Evolutionary conservation across 306 rosid genomes (phyloP).

Genomic region (Lathyrus oleraceus): DNA sequence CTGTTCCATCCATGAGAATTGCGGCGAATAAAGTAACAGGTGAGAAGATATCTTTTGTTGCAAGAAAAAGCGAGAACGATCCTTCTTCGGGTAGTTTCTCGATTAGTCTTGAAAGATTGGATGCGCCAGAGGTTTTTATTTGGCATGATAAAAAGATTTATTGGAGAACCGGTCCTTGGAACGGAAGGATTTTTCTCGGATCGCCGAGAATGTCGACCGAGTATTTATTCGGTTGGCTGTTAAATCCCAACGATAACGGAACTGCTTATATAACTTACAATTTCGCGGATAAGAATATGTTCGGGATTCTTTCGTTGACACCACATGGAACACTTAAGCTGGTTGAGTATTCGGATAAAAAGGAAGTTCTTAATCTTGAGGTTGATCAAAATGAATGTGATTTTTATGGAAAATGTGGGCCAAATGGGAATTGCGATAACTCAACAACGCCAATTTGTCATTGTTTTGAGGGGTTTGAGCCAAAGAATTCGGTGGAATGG

Average conservation of each 20-base stretch:
- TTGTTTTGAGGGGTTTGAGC: conserved; percentile 49
- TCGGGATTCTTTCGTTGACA: conserved; percentile 7
- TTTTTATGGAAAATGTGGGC: conserved; percentile 37
- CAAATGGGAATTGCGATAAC: conserved; percentile 37
- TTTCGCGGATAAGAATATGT: background rate
- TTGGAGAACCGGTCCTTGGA: conserved; percentile 59
- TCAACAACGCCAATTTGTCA: conserved; percentile 32
- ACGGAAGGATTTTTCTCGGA: conserved; percentile 43
- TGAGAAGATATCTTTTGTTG: conserved; percentile 23
- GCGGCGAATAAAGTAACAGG: conserved; percentile 5
- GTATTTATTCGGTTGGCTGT: conserved; percentile 35
- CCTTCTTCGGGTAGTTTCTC: conserved; percentile 35
- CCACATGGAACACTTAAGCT: conserved; percentile 23
- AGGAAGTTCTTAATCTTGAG: background rate
- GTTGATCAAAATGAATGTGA: conserved; percentile 34
- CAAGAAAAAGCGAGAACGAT: conserved; percentile 37
- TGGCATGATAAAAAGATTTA: conserved; percentile 31
- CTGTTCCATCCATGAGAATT: conserved; percentile 32
- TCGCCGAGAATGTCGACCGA: conserved; percentile 39
- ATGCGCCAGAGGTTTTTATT: conserved; percentile 31
- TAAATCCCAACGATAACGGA: conserved; percentile 24
- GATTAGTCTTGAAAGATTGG: conserved; percentile 1
- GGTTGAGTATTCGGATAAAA: conserved; percentile 6
- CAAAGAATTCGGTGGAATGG: conserved; percentile 43
- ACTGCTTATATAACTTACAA: background rate